Evolutionary conservation across 2,329 filamentous ascomycete species (phyloP), one percentile per base, ranked within the genome.

Genomic region (Curvularia lunata): DNA sequence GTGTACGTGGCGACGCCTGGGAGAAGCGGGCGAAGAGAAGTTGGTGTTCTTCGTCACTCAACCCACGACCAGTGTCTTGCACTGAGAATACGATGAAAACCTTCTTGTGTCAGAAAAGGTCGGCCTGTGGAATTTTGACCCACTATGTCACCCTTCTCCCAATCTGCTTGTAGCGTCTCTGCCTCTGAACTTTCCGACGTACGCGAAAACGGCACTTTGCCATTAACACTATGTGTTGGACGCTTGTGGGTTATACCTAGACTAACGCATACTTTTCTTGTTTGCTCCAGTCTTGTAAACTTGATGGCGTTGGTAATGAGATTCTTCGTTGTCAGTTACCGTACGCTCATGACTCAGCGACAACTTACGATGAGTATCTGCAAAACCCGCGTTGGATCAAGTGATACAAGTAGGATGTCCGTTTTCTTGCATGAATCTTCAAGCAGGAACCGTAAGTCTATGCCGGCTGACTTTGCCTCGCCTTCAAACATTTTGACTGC

Each of bases 271-370:
- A 81, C 77, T 16, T 68, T 64, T 1, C 78, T 74, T 8, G 47
- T 69, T 0, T 70, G 48, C n/a, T 73, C 68, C 25, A 76, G 67
- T 12, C 75, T 71, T 0, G 78, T 81, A 62, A 81, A 81, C 45
- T 81, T 81, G 66, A 81, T 78, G 2, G 77, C 75, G 47, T 80
- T 80, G 7, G 79, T 80, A 18, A 81, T 64, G 0, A 80, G 68
- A 13, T 75, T 74, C 58, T 71, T 64, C 2, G 74, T 2, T n/a
- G 49, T 61, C 16, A 63, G 52, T 19, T 3, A 3, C 8, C 12
- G 21, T 16, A 19, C 1, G 16, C 13, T 43, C 5, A 5, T 2
- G 38, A 47, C 12, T 10, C 25, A 10, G 19, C 16, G 23, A 12
- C 19, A 10, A 47, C 56, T 51, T 55, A 58, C 56, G 23, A 68